phyloP scores from a whole-genome alignment of 2,329 filamentous ascomycete species.

The Fusarium scirpi region DNA sequence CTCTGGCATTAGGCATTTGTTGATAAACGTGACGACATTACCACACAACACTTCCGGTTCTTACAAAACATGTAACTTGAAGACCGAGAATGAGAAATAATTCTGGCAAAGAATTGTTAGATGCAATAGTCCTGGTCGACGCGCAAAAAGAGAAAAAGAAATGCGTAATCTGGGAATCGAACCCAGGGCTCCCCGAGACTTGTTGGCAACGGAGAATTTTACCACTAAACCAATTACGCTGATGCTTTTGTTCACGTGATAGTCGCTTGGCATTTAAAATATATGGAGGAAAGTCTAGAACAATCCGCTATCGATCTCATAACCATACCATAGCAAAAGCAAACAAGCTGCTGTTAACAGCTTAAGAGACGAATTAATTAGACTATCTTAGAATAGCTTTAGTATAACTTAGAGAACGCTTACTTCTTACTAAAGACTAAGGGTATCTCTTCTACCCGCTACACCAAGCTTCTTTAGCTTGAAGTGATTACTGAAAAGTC shows the following conservation, averaged over 20 bases:
- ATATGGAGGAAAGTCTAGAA: no score
- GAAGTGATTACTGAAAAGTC: neutral
- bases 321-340: neutral
- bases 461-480: neutral
- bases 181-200: slow-evolving; percentile 10
- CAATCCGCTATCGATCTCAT: no score
- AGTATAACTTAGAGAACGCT: neutral
- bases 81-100: rapidly evolving
- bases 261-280: no score
- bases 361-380: neutral
- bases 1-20: neutral
- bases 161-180: slow-evolving; percentile 17
- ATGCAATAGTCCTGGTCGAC: rapidly evolving
- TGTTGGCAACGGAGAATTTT: slow-evolving; percentile 13
- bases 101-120: neutral
- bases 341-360: neutral
- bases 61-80: rapidly evolving
- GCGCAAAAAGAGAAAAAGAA: neutral
- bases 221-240: slow-evolving; percentile 18
- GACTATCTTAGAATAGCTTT: neutral
- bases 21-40: neutral
- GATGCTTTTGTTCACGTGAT: neutral
- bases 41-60: neutral
- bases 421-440: rapidly evolving
- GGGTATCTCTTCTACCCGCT: neutral